These are phyloP conservation scores for Nakaseomyces delphensis DNA, from an alignment of 1,139 yeast species.

Conservation along the genomic window DNA sequence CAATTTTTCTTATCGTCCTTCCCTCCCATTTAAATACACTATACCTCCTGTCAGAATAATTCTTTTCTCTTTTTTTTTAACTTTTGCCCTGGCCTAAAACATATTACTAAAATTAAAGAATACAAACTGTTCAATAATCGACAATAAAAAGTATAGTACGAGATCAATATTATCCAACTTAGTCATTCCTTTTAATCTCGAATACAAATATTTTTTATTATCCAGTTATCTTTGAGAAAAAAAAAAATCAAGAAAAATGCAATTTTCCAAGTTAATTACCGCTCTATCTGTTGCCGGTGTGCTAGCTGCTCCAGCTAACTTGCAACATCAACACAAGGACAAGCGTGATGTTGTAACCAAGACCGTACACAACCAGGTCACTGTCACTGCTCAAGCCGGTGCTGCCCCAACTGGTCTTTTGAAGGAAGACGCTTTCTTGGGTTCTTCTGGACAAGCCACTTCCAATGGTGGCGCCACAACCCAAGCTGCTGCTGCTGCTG, in stretches of 20 bases:
- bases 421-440: constrained; percentile 4
- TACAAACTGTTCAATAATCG: neutral
- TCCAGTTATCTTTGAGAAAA: neutral
- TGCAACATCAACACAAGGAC: constrained; percentile 39
- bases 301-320: constrained; percentile 32
- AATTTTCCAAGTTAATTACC: constrained; percentile 30
- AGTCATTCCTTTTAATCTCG: constrained; percentile 6
- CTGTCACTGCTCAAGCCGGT: constrained; percentile 21
- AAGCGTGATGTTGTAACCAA: constrained; percentile 41
- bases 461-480: constrained; percentile 27
- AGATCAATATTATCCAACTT: constrained; percentile 6
- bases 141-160: neutral
- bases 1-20: too few relatives aligned
- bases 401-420: constrained; percentile 16
- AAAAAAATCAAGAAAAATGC: constrained; percentile 21
- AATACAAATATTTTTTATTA: neutral
- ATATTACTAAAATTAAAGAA: neutral
- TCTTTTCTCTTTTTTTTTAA: neutral
- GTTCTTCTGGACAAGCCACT: constrained; percentile 13
- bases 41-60: too few relatives aligned
- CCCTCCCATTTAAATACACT: neutral
- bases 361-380: constrained; percentile 35
- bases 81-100: neutral
- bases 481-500: constrained; percentile 26
- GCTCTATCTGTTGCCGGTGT: constrained; percentile 32